Evolutionary conservation across 345 rosid species (phyloP), one percentile per base, ranked within the genome.

Genomic region (Citrus hindsii): DNA sequence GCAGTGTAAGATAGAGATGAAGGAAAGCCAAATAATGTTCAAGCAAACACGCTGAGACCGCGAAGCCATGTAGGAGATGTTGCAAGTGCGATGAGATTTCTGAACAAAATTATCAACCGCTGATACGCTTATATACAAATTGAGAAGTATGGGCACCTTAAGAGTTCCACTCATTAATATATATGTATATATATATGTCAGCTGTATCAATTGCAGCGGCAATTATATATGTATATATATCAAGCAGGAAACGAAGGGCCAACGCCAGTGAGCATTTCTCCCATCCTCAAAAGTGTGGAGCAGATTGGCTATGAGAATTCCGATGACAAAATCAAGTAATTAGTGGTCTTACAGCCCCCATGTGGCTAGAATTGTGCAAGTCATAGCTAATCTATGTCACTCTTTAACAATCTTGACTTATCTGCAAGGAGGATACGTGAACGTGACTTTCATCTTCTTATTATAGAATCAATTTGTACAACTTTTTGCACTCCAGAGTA

Each of bases 111-210:
- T 24, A 6, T 69, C 79, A 66, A 66, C 13, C 69, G 58, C 22
- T 70, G 78, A 35, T 46, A 27, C 3, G 28, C 73, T 80, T 66
- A 66, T 78, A 78, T 69, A 83, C 63, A 67, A 59, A 16, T 69
- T 35, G 51, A 27, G 79, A 62, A 63, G 81, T 67, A 72, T 73
- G 77, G 69, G 73, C 63, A 74, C 69, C 74, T 77, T 72, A 68
- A 76, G 18, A 42, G 16, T 53, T 53, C 30, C 48, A 59, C 46
- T 6, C 66, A 18, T 4, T 4, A 42, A 42, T 42, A 2, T 10
- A 42, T 42, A 10, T 42, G 2, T 35, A 35, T 9, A 40, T 42
- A 9, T 35, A 35, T 10, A 42, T 64, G 69, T 24, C 77, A 71
- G 30, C 68, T 18, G 8, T 1, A 4, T 28, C 38, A 46, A 27